Base-by-base conservation (phyloP, 768 basidiomycete genomes). In the Melanogaster broomeanus region DNA sequence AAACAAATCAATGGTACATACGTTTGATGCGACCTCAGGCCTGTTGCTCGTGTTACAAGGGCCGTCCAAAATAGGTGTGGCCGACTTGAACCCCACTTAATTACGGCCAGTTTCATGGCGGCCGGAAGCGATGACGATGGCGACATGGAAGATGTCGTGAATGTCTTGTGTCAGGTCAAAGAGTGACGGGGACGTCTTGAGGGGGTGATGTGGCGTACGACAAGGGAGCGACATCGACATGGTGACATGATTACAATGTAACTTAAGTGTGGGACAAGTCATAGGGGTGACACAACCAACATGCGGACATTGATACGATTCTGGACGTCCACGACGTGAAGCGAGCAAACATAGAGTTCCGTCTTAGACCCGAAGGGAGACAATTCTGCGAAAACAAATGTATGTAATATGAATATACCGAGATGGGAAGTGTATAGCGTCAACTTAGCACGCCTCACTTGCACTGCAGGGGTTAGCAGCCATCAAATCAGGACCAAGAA, bases 331-430 rank as follows among this genome's bases (percentile, higher is more conserved):
- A 49, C 55, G 55, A 64, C 58, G 55, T 65, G 60, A 59, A 60
- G 51, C 54, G 61, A 67, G 42, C 41, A 63, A 51, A 55, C 41
- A 47, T 56, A 60, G 62, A 57, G 59, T 43, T 55, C 68, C 68
- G 66, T 62, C 58, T 59, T 70, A 64, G 64, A 56, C 54, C 68
- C 67, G 62, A 63, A 44, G 58, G 53, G 51, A 46, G 61, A 52
- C 54, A 39, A 39, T 53, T 49, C 53, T 62, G 53, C 25, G 50
- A 58, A 56, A 53, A 48, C 48, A 52, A 22, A 44, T 53, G 59
- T 65, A 70, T 68, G 66, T 68, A 70, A 55, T 47, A 50, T 48
- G 45, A 48, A 21, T 48, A 21, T 48, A 48, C 63, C 49, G 42
- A 57, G 24, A 61, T 55, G 60, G 68, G 46, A 68, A 50, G 48